Conservation (phyloP, 2,329 filamentous ascomycete species). For the Trichophyton benhamiae region DNA sequence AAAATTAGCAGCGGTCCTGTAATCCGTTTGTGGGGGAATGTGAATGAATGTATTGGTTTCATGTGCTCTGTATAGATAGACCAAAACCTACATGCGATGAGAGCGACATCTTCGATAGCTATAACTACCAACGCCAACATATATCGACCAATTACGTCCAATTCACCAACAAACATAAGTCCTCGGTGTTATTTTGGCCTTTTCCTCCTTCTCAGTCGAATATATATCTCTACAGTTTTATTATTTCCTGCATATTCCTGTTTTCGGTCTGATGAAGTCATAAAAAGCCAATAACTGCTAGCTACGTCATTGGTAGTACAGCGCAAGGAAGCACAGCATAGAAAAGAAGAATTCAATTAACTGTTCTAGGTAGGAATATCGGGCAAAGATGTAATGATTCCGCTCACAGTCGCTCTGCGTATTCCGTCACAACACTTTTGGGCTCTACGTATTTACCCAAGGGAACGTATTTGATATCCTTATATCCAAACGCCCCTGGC, state of each 20-base stretch:
- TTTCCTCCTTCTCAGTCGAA: neutral
- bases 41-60: neutral
- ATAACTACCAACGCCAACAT: neutral
- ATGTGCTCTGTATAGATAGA: neutral
- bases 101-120: slow-evolving; percentile 5
- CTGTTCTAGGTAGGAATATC: neutral
- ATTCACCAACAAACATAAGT: neutral
- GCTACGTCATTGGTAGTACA: neutral
- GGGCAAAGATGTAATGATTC: neutral
- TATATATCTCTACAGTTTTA: neutral
- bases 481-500: slow-evolving; percentile 38
- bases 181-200: neutral
- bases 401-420: neutral
- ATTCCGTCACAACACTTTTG: slow-evolving; percentile 42
- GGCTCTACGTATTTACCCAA: slow-evolving; percentile 43
- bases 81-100: slow-evolving; percentile 7
- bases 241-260: neutral
- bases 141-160: neutral
- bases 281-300: neutral
- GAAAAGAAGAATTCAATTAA: neutral
- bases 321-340: neutral
- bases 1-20: neutral
- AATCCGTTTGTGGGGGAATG: neutral
- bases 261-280: neutral
- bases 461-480: slow-evolving; percentile 38